Base-by-base conservation (phyloP, 306 rosid species). In the Oxytropis ochrocephala region DNA sequence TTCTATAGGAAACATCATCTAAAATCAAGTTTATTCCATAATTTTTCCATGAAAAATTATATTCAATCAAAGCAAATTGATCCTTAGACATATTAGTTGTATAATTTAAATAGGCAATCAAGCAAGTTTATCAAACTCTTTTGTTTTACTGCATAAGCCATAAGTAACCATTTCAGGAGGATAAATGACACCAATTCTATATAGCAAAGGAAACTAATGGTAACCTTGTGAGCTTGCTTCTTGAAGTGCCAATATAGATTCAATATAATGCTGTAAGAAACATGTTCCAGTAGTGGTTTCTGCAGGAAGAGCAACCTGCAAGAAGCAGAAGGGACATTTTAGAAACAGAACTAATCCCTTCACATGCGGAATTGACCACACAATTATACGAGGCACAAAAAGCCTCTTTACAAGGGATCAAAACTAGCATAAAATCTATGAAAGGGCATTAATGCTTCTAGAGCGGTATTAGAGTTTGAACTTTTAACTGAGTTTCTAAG, bases 251-350 rank as follows among this genome's bases (percentile, higher is more conserved):
- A 94, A 78, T 81, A 87, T 80, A 38, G 82, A 80, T 61, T 94
- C 99, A 53, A 94, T 85, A 81, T 94, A 89, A 75, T 83, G 43
- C 69, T 89, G 95, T 63, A 94, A 68, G 83, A 88, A 94, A 79
- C 92, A 53, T 48, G 86, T 70, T 70, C 89, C 92, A 17, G 95
- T 80, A 27, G 91, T 80, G 68, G 91, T 94, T 75, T 94, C 99
- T 12, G 84, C 85, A 7, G 99, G 99, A 84, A 94, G 97, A 78
- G 99, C 97, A 75, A 94, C 87, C 99, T 94, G 86, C 64, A 77
- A 79, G 62, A 69, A 35, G 64, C 64, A 66, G 69, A 78, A 50
- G 64, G 19, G 43, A 56, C 42, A 16, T 5, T 60, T 50, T 61
- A 76, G 66, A 72, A 50, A 32, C 35, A 56, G 54, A 82, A 44